Evolutionary conservation across 73 alveolate genomes (phyloP).

Genomic region (Tetrahymena borealis): DNA sequence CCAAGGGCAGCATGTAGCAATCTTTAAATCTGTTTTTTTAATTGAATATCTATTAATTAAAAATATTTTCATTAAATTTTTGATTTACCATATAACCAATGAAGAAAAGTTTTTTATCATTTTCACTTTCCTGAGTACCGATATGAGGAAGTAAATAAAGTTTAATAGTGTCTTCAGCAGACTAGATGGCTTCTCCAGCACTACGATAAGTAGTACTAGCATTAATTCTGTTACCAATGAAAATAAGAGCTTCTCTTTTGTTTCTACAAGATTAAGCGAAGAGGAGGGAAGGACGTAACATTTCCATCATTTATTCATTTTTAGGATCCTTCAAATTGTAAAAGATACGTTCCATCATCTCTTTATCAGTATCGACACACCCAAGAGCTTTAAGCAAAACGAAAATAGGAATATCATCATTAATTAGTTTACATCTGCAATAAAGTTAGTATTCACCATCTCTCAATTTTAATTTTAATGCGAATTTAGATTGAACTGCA

Average conservation of each 20-base stretch:
- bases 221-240: constrained; percentile 88
- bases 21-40: not conserved
- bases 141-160: constrained; percentile 97
- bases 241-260: constrained; percentile 86
- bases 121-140: constrained; percentile 30
- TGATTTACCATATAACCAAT: constrained; percentile 94
- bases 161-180: constrained; percentile 85
- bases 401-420: constrained; percentile 57
- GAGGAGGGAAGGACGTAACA: constrained; percentile 39
- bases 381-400: constrained; percentile 66
- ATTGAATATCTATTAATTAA: not conserved
- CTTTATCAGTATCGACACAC: constrained; percentile 31
- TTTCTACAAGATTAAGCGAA: constrained; percentile 55
- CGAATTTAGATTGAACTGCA: constrained; percentile 41
- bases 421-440: constrained; percentile 51
- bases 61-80: too few species aligned
- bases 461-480: constrained; percentile 1
- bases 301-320: constrained; percentile 50
- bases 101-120: constrained; percentile 90
- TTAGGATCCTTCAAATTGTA: constrained; percentile 52
- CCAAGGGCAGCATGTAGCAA: constrained; percentile 91
- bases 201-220: constrained; percentile 34
- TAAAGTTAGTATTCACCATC: constrained; percentile 1
- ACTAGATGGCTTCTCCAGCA: constrained; percentile 13
- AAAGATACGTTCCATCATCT: constrained; percentile 41